Evolutionary conservation across 2,329 filamentous ascomycete species (phyloP), one percentile per base, ranked within the genome.

Genomic region (Aspergillus fructus): DNA sequence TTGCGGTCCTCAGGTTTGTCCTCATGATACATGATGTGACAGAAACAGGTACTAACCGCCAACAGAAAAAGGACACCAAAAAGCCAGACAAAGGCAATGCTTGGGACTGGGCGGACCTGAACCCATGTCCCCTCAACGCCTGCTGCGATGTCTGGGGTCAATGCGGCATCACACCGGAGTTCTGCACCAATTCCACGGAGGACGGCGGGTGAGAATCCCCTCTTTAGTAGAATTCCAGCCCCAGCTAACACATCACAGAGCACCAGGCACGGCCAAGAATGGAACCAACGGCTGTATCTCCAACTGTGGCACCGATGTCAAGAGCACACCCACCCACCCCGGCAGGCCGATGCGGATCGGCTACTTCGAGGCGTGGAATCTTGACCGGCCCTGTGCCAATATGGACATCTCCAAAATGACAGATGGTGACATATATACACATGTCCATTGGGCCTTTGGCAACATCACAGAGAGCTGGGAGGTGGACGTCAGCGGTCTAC

Each of bases 111-210:
- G 62, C 69, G 0, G 61, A 68, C 7, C 64, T 83, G 5, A 83
- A 82, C 58, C 76, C 73, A 0, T 83, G 81, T 56, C 74, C 72
- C 4, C 64, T 77, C 4, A 77, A 77, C 34, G 74, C 71, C 6
- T 79, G 76, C 60, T 79, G 77, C 60, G 69, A 76, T 51, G 66
- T 71, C 45, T 79, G 76, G 69, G 80, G 79, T 0, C 71, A 78
- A 47, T 82, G 80, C 33, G 80, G 79, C 6, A 71, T 71, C 2
- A 78, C 76, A 0, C 59, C 60, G 1, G 78, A 78, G 15, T 81
- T 81, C 61, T 83, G 79, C 63, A 68, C 48, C 12, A 27, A 40
- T 11, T n/a, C 48, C 19, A 40, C 34, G 1, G 1, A 13, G 11
- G 34, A 40, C 11, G 30, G 30, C 12, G 48, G 48, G 34, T 49